phyloP scores from a whole-genome alignment of 768 basidiomycete genomes.

The Phlegmacium glaucopus region DNA sequence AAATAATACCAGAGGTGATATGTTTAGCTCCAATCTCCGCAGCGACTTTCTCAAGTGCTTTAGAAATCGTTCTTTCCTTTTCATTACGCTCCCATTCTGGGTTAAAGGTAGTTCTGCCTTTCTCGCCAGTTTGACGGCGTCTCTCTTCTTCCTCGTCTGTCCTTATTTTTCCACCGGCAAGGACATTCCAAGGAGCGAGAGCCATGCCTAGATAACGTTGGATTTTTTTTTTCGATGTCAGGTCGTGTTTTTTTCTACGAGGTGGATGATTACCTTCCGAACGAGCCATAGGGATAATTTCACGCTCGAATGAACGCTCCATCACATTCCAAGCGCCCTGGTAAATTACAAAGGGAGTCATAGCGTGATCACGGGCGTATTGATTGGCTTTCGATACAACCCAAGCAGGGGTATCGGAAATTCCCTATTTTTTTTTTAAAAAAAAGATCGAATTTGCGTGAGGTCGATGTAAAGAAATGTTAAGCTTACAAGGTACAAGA shows the following conservation, averaged over 20 bases:
- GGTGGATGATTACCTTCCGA: constrained; percentile 35
- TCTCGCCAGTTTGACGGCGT: too few relatives aligned
- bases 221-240: constrained; percentile 37
- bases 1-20: constrained; percentile 39
- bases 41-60: constrained; percentile 49
- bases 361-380: too few relatives aligned
- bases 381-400: too few relatives aligned
- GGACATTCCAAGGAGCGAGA: too few relatives aligned
- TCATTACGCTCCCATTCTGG: constrained; percentile 49
- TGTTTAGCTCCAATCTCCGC: constrained; percentile 43
- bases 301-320: constrained; percentile 46
- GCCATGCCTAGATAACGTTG: constrained; percentile 12
- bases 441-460: constrained; percentile 26
- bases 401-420: too few relatives aligned
- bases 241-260: constrained; percentile 21
- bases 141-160: too few relatives aligned
- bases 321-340: constrained; percentile 42
- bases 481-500: constrained; percentile 37
- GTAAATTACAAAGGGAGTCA: constrained; percentile 50
- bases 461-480: neutral
- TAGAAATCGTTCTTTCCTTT: constrained; percentile 36
- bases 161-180: too few relatives aligned
- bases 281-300: constrained; percentile 45
- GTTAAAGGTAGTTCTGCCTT: too few relatives aligned
- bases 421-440: constrained; percentile 41